Evolutionary conservation across 192 early-diverging fungal species (phyloP), one percentile per base, ranked within the genome.

Genomic region (Oehlia diaphana): DNA sequence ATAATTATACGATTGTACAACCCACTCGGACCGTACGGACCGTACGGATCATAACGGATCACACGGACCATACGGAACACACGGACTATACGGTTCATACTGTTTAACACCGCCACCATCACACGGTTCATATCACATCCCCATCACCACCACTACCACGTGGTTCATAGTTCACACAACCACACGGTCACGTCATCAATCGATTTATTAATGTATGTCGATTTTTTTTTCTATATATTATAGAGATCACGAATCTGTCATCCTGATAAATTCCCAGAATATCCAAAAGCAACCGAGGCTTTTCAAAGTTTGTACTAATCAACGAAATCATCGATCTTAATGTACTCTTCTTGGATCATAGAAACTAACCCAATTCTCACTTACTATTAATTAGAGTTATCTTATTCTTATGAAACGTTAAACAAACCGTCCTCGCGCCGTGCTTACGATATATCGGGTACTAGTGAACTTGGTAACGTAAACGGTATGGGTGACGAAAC

Each of bases 191-290:
- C 1, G 1, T 31, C 28, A 31, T 1, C 28, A 31, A 31, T 31
- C 1, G 28, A 31, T 44, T 39, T 39, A 47, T 35, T 53, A 61
- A 12, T 37, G 31, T 35, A 0, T 35, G 35, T 35, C 7, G 26
- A 16, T 44, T 21, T n/a, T 42, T 66, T 79, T 44, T 44, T 19
- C 3, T n/a, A n/a, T n/a, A n/a, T n/a, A n/a, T 77, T 26, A 28
- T 64, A 90, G 83, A 86, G 83, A 76, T 87, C 86, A 49, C 76
- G 89, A 66, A 83, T 88, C 3, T 90, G 89, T 61, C 89, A 90
- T 71, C 89, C 89, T 33, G 89, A 90, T 79, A 88, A 88, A 79
- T 89, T 89, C 73, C 89, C 87, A 31, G 84, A 84, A 37, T 87
- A 90, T 67, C 86, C 87, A 73, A 80, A 86, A 65, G 89, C 89